Percentiles rank a stretch among this genome's conserved stretches.
Evolutionary conservation across 1,284 basidiomycete species (phyloP).

Genomic region (Rhodotorula sp.): DNA sequence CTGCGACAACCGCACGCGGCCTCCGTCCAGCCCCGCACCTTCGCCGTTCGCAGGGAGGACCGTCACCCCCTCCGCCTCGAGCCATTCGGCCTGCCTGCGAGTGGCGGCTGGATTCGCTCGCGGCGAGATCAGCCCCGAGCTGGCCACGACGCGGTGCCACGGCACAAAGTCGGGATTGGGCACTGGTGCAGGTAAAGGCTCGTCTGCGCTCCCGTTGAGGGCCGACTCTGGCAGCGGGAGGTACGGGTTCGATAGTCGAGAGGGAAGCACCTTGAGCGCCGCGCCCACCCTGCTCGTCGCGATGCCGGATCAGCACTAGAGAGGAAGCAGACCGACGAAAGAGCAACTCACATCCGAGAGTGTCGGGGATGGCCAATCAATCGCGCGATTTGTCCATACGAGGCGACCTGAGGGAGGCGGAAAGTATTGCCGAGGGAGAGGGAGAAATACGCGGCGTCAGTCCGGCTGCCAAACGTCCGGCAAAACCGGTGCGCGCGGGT

Average conservation of each 20-base stretch:
- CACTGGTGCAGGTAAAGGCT: constrained; percentile 6
- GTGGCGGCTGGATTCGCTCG: constrained; percentile 34
- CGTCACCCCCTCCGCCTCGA: constrained; percentile 31
- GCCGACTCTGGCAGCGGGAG: constrained; percentile 5
- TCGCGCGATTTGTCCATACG: constrained; percentile 41
- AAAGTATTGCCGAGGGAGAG: background rate
- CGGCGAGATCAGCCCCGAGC: constrained; percentile 39
- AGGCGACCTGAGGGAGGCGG: constrained; percentile 21
- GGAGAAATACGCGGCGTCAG: background rate
- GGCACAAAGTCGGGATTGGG: constrained; percentile 39
- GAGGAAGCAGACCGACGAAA: too few relatives aligned
- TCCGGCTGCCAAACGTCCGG: background rate
- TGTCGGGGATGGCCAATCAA: constrained; percentile 39
- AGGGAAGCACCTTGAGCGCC: constrained; percentile 41
- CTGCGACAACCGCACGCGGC: background rate
- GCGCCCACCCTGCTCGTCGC: constrained; percentile 34
- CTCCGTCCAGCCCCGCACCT: background rate
- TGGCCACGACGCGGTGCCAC: constrained; percentile 40
- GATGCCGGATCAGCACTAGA: too few relatives aligned
- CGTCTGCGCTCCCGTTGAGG: constrained; percentile 3
- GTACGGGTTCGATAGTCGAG: constrained; percentile 18
- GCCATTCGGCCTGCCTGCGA: constrained; percentile 35
- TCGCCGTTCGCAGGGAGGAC: constrained; percentile 2
- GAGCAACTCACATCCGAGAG: constrained; percentile 27
- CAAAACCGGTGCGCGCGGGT: background rate